Evolutionary conservation across 176 grass and related monocot genomes (phyloP).

Genomic region (Lolium perenne): DNA sequence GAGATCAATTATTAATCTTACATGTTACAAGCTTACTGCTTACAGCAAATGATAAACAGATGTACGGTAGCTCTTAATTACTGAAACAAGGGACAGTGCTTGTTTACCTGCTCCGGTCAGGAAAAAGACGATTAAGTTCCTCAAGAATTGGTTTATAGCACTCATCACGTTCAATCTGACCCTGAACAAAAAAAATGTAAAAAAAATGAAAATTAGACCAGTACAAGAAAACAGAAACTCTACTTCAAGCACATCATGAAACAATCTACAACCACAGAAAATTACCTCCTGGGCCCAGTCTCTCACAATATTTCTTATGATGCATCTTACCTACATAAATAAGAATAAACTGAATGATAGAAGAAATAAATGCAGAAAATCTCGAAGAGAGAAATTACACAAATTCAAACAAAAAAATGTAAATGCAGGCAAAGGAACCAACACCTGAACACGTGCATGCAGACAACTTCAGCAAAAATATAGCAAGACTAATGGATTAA

Average conservation of each 20-base stretch:
- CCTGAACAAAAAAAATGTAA: conserved; percentile 56
- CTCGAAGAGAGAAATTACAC: background rate
- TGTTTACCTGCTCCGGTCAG: conserved; percentile 67
- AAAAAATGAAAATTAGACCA: conserved; percentile 31
- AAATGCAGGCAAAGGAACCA: conserved; percentile 26
- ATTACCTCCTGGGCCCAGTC: conserved; percentile 96
- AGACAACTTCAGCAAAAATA: conserved; percentile 15
- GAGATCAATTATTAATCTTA: conserved; percentile 1
- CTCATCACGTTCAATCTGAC: conserved; percentile 89
- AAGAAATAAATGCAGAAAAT: conserved; percentile 22
- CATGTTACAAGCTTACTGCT: background rate
- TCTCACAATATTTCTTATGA: conserved; percentile 95
- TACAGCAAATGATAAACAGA: background rate
- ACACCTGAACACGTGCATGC: background rate
- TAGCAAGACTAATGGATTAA: background rate
- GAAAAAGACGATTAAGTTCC: conserved; percentile 88
- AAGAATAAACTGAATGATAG: conserved; percentile 29
- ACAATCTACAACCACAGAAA: conserved; percentile 25
- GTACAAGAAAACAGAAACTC: conserved; percentile 7
- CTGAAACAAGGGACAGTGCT: conserved; percentile 10
- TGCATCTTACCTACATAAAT: conserved; percentile 87
- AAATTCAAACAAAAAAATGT: conserved; percentile 25
- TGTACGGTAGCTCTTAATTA: conserved; percentile 12
- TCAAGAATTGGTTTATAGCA: conserved; percentile 95
- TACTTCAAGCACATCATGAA: conserved; percentile 19